Evolutionary conservation across 1,284 basidiomycete species (phyloP).

Genomic region (Boletus sp.): DNA sequence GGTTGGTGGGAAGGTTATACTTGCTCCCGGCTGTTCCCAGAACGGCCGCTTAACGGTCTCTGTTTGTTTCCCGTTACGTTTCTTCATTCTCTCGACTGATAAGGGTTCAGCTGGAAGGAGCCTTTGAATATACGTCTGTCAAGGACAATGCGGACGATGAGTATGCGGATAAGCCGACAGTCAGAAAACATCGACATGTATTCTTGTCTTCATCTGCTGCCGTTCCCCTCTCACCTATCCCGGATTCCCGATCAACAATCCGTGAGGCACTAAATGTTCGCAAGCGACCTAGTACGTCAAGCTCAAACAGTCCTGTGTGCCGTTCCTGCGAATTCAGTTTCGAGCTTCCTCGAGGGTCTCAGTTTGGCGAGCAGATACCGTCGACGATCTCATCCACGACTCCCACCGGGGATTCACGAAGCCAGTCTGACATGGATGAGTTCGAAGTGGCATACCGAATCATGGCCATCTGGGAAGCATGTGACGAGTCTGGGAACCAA

Average conservation of each 20-base stretch:
- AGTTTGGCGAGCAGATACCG: constrained; percentile 56
- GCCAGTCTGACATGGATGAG: constrained; percentile 39
- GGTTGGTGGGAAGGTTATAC: constrained; percentile 53
- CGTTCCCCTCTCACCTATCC: constrained; percentile 41
- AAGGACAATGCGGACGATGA: constrained; percentile 28
- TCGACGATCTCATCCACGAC: constrained; percentile 46
- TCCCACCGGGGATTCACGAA: constrained; percentile 26
- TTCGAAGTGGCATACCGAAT: constrained; percentile 53
- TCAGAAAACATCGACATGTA: constrained; percentile 45
- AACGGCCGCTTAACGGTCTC: constrained; percentile 56
- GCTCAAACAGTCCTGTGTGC: constrained; percentile 32
- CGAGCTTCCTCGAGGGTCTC: constrained; percentile 47
- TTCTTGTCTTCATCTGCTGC: constrained; percentile 53
- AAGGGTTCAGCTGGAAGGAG: constrained; percentile 53
- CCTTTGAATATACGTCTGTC: constrained; percentile 48
- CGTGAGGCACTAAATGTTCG: constrained; percentile 47
- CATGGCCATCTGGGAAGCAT: constrained; percentile 56
- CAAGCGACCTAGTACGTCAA: constrained; percentile 41
- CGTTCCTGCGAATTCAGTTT: constrained; percentile 56
- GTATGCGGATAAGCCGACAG: constrained; percentile 17
- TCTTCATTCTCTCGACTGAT: neutral
- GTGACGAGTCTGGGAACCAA: constrained; percentile 39
- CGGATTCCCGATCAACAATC: constrained; percentile 46
- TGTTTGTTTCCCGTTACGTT: constrained; percentile 36
- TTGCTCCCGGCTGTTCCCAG: constrained; percentile 48